Base-by-base conservation (phyloP, 129 eudicot species). In the Tanacetum coccineum region DNA sequence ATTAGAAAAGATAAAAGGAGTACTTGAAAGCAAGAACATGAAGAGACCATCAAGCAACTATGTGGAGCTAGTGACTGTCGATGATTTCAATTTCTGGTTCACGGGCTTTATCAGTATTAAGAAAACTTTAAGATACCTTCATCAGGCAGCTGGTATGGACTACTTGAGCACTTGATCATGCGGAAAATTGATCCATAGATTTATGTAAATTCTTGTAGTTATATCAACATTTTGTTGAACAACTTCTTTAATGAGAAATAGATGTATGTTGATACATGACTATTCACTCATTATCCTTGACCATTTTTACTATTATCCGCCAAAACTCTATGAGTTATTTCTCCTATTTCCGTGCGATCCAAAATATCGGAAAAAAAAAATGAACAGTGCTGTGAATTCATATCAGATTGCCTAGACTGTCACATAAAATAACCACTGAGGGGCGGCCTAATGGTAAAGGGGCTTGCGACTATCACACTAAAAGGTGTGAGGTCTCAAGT, bases 1-100 rank as follows among this genome's bases (percentile, higher is more conserved):
- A 22, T 22, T 22, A 22, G 26, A 22, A 22, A 22, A 22, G 26
- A 22, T 22, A 22, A 22, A 22, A 22, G 26, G 26, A 22, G 26
- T 22, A 22, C 26, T 22, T 22, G 26, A 22, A n/a, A n/a, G n/a
- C 66, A 28, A 17, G 65, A 70, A 70, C 59, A 36, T 28, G 65
- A 76, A 70, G 72, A 70, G 53, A 48, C 68, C 56, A 70, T 64
- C 73, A 6, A 64, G 17, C 48, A 71, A 78, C 32, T 78, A 78
- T 39, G 62, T 78, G 17, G 74, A 78, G 42, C 26, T 66, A 39
- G 70, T 72, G 63, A 78, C 82, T 0, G 51, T 70, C 2, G 81
- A 71, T 71, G 66, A 80, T 60, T 80, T 65, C 42, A 78, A 58
- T 55, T 80, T 71, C 67, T 76, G 81, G 84, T 77, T 71, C 30